Base-by-base conservation (phyloP, 345 rosid genomes). In the Eucalyptus marginata region DNA sequence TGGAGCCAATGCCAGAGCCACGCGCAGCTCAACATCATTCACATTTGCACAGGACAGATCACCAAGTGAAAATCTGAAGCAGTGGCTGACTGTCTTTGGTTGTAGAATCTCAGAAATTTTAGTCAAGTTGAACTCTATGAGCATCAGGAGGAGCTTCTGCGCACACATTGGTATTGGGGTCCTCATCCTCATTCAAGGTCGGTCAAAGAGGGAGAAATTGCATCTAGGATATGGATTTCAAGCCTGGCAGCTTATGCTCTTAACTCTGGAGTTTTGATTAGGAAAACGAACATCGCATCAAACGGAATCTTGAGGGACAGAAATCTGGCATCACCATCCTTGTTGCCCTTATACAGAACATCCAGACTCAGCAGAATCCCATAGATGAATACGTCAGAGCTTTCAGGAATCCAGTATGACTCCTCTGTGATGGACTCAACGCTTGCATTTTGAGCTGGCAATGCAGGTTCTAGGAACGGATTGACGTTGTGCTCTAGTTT, bases 141-240 rank as follows among this genome's bases (percentile, higher is more conserved):
- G 96, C 98, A 97, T 97, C 92, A 97, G 93, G 49, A 94, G 93
- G 62, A 97, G 96, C 95, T 95, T 97, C 92, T 97, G 99, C 0
- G 95, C 98, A 89, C 62, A 96, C 92, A 96, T 97, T 88, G 99
- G 99, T 88, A 96, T 96, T 46, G 6, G 0, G 99, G 89, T 96
- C 99, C 93, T 97, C 99, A 90, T 96, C 99, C 91, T 95, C 97
- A 92, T 93, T 94, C 90, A 97, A 88, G 88, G 93, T 88, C 54
- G 96, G 99, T 89, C 94, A 95, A 66, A 96, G 96, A 31, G 98
- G 99, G 81, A 97, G 97, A 94, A 96, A 97, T 92, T 95, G 97
- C 88, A 92, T 62, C 91, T 92, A 94, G 90, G 99, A 93, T 90
- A 97, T 93, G 90, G 96, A 93, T 89, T 92, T 95, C 93, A 98